Evolutionary conservation across 805 yeast species (phyloP).

Genomic region (Yamadazyma takamatsuzukensis): DNA sequence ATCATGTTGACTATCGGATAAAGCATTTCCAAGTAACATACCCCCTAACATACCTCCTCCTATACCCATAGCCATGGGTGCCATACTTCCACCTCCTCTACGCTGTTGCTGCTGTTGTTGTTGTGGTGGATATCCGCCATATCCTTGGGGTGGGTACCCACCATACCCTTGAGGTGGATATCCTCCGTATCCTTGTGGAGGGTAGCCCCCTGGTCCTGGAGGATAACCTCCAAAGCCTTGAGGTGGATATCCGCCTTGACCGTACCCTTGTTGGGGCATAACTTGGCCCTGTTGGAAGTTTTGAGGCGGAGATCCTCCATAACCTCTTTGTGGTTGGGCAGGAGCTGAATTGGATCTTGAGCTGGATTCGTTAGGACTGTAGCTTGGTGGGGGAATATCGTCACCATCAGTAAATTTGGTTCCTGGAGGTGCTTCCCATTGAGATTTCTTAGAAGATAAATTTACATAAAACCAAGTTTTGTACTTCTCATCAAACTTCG

Average conservation of each 20-base stretch:
- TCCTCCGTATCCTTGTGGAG: conserved; percentile 28
- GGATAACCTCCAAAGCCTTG: conserved; percentile 20
- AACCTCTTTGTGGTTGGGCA: conserved; percentile 3
- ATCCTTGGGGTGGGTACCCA: conserved; percentile 29
- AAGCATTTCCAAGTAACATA: conserved; percentile 44
- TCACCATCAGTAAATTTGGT: conserved; percentile 34
- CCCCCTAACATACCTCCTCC: conserved; percentile 64
- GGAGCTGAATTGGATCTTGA: neutral
- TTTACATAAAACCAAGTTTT: conserved; percentile 81
- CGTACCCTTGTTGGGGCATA: conserved; percentile 27
- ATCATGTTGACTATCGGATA: conserved; percentile 28
- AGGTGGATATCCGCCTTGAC: conserved; percentile 29
- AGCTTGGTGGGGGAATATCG: conserved; percentile 41
- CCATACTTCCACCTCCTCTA: conserved; percentile 23
- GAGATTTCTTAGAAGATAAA: conserved; percentile 66
- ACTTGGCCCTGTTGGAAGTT: conserved; percentile 5
- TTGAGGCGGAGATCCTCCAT: neutral
- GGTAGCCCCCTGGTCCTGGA: conserved; percentile 26
- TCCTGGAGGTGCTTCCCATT: conserved; percentile 79
- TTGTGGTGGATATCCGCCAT: conserved; percentile 16
- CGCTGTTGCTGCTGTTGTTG: conserved; percentile 18
- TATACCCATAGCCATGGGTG: conserved; percentile 44
- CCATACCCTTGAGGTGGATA: conserved; percentile 32
- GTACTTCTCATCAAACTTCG: conserved; percentile 68
- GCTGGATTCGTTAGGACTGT: conserved; percentile 10